A percentile compares a stretch with the other conserved stretches of the same genome.
Evolutionary conservation across 192 early-diverging fungal genomes (phyloP).

Genomic region (Chytriomyces sp.): DNA sequence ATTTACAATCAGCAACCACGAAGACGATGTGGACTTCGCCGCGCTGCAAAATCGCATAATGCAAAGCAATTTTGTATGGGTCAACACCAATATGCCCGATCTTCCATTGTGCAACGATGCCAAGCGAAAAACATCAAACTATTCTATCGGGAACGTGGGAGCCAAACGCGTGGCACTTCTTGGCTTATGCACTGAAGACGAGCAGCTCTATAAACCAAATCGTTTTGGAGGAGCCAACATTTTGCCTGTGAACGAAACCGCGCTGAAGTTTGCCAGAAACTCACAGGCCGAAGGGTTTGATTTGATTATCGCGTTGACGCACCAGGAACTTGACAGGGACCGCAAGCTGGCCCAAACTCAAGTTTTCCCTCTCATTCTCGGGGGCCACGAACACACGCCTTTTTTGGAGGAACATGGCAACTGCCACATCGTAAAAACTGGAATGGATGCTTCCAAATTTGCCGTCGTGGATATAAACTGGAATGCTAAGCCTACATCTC

Average conservation of each 20-base stretch:
- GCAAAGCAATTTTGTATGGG: slow-evolving; percentile 13
- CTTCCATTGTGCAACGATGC: not conserved
- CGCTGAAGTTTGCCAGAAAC: not conserved
- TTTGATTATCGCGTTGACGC: slow-evolving; percentile 12
- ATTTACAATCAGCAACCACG: slow-evolving; percentile 1
- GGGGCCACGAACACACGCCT: slow-evolving; percentile 23
- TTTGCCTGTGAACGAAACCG: slow-evolving; percentile 15
- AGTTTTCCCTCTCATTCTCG: slow-evolving; percentile 19
- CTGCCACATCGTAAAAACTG: slow-evolving; percentile 15
- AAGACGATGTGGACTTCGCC: slow-evolving; percentile 21
- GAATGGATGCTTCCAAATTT: slow-evolving; percentile 4
- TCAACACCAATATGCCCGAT: slow-evolving; percentile 12
- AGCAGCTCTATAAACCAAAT: slow-evolving; percentile 9
- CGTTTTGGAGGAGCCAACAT: slow-evolving; percentile 22
- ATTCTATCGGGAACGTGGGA: too few relatives aligned
- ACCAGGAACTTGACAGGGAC: slow-evolving; percentile 12
- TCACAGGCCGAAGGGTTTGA: not conserved
- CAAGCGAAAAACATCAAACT: not conserved
- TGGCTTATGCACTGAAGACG: slow-evolving; percentile 18
- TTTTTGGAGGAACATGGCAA: not conserved
- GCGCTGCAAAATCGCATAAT: not conserved
- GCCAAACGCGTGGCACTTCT: slow-evolving; percentile 8
- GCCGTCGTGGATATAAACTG: not conserved
- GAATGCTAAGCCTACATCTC: not conserved
- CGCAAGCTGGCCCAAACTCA: slow-evolving; percentile 3